Evolutionary conservation across 2,329 filamentous ascomycete species (phyloP), one percentile per base, ranked within the genome.

Genomic region (Cladosporium colombiae): DNA sequence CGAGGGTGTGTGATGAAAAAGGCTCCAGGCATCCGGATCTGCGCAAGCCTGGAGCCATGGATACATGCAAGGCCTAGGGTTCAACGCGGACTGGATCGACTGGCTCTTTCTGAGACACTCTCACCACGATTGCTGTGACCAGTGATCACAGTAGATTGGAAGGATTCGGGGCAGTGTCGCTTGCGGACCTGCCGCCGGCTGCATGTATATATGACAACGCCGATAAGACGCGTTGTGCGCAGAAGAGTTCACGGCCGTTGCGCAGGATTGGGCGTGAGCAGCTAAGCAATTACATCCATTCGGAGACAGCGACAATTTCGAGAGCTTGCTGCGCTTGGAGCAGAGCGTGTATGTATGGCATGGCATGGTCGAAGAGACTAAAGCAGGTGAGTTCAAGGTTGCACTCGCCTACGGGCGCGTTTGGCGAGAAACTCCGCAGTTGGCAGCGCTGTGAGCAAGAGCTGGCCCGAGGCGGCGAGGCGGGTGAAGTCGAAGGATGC

Each of bases 351-450:
- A 21, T n/a, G n/a, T 5, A 5, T 5, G 5, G 29, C 7, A 31
- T 31, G 29, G 40, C n/a, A 21, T 46, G n/a, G 60, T 62, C 55
- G 60, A 62, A 62, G 60, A 62, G 31, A 27, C 60, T 62, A 62
- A 25, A n/a, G 16, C 31, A 52, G 46, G 23, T 40, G 33, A 53
- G 46, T 62, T 62, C 49, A 25, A 53, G 21, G 60, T 40, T 62
- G 60, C 60, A 62, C 53, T 53, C 29, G 44, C 49, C 60, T 55
- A 55, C 40, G n/a, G 10, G 16, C 27, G n/a, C 55, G 33, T 57
- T 57, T 53, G 23, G 18, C 49, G 33, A 62, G 23, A 59, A 18
- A 5, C 31, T 59, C 58, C 27, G 55, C 55, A 57, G 37, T 29
- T 33, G 35, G 31, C 25, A 60, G 18, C 57, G 57, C 44, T 14